Base-by-base conservation (phyloP, 345 rosid genomes). In the Citropsis articulata region DNA sequence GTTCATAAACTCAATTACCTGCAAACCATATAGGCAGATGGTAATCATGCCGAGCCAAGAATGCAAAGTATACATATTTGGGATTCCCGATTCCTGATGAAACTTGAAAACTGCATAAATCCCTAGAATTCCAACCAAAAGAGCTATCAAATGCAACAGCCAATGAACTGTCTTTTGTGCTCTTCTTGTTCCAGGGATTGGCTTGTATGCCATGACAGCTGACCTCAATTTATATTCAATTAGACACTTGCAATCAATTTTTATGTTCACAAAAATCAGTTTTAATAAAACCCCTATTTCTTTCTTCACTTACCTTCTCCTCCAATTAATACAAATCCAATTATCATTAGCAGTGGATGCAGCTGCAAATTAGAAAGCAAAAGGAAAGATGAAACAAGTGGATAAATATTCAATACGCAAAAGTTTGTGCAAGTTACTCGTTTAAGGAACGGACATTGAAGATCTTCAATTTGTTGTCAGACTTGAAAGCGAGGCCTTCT, bases 191-290 rank as follows among this genome's bases (percentile, higher is more conserved):
- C 75, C 84, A 8, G 90, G 85, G 22, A 86, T 27, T 22, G 87
- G 68, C 88, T 88, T 87, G 85, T 85, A 83, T 53, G 84, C 90
- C 90, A 85, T 87, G 24, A 87, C 83, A 53, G 89, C 93, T 88
- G 85, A 9, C 30, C 60, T 62, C 75, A 71, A 25, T 25, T n/a
- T 4, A 33, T 25, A 10, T 7, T 18, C 66, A 64, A 38, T 56
- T 70, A 75, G 24, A 45, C 24, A 27, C 22, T 53, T 53, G 57
- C 19, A 53, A 53, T 53, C 22, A 13, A 18, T 16, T 53, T 50
- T 19, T 53, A 5, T 53, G 57, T 53, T 53, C 57, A 18, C 5
- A 16, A 16, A 53, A 53, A 18, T 53, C 0, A 0, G 0, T 45
- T 45, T 45, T 18, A 53, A 18, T 1, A 53, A 18, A 18, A 19